Evolutionary conservation across 495 filamentous ascomycete species (phyloP), one percentile per base, ranked within the genome.

Genomic region (Hypoxylon lenormandii): DNA sequence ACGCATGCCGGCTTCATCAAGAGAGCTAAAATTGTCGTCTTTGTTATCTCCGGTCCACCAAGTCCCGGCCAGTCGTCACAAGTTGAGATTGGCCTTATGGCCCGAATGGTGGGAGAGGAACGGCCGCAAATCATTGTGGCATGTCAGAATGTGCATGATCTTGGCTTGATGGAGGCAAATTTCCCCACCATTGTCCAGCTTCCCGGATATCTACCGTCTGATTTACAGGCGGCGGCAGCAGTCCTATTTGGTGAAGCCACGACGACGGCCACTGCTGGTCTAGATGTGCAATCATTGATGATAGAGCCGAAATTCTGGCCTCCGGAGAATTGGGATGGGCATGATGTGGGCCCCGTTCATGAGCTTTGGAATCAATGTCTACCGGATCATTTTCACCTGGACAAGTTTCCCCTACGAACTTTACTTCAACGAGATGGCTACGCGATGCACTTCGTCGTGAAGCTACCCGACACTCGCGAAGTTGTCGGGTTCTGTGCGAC

Each of bases 381-480:
- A 16, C 78, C 80, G 4, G 71, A 76, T 6, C 69, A 75, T n/a
- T 85, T 86, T 64, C 76, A 77, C 40, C 74, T 85, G 2, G 72
- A 74, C 46, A 73, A 67, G 19, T 76, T 79, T 50, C 79, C 80
- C 16, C 78, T 89, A 28, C 80, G 80, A 50, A 79, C 79, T 43
- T 74, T 89, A 21, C 81, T 89, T n/a, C 81, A 81, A 53, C 82
- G 86, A 23, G 84, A 85, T 62, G 87, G 87, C 5, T 87, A 85
- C 69, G 85, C 84, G 36, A 87, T 84, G 81, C 85, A 89, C 69
- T 88, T 87, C 64, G 79, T 89, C 52, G 86, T 89, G 46, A 82
- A 83, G 30, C 82, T 86, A 19, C 80, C 83, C 4, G 79, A 74
- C 48, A 82, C 75, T 12, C 73, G 76, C 19, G 80, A 82, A 46